Evolutionary conservation across 495 filamentous ascomycete genomes (phyloP), one percentile per base, ranked within the genome.

Genomic region (Baudoinia panamericana): DNA sequence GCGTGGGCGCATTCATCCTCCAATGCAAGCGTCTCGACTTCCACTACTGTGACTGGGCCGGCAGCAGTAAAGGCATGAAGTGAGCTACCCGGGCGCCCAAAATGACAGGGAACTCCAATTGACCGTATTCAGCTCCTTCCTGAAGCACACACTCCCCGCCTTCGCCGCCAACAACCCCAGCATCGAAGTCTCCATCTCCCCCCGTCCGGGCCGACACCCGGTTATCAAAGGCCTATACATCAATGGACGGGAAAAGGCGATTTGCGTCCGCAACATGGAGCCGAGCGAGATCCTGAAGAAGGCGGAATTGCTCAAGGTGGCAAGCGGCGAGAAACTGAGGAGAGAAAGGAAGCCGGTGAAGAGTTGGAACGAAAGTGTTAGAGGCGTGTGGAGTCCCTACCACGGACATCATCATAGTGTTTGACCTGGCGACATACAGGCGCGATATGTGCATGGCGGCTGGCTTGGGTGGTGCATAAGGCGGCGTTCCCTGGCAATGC

Each of bases 21-120:
- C 87, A 93, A 74, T 97, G 90, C 73, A 93, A 82, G 64, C 79
- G 80, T 47, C 70, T 97, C 57, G 83, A 93, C 57, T 81, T 97
- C 55, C 83, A 93, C 63, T 97, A 93, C 69, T 94, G 90, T 67
- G 85, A 95, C 67, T 84, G 77, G 71, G 83, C 80, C 5, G 90
- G 87, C 49, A 86, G 80, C 61, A 94, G 87, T 24, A 71, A 64
- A 43, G 90, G 90, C 57, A 95, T 97, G 86, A 86, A 88, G 86
- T 93, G 67, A 51, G 76, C 64, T 19, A 24, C 36, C 10, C 17
- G 25, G 33, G 20, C 8, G 10, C n/a, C 16, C 10, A 3, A 34
- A 26, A 44, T 30, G 18, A n/a, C 8, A 2, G 18, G 16, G 15
- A 36, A 11, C 16, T 17, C 35, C 31, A 32, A 46, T 24, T n/a